Percentiles rank a stretch among this genome's conserved stretches.
phyloP scores from a whole-genome alignment of 1,284 basidiomycete species.

The Puccinia novopanici region DNA sequence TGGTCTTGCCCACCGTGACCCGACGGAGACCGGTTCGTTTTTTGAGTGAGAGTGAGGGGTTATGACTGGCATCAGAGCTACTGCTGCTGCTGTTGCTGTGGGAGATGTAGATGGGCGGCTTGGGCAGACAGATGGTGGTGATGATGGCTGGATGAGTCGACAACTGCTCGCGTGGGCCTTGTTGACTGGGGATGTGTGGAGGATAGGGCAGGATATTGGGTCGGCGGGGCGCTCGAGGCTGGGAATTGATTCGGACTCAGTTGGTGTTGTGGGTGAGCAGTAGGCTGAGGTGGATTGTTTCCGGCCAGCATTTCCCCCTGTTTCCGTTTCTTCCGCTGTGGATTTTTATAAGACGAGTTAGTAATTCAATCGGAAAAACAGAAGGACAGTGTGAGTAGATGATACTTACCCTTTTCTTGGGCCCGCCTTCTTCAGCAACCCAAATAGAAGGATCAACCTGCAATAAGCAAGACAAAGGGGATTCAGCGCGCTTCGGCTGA shows the following conservation, averaged over 20 bases:
- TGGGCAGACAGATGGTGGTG: background rate
- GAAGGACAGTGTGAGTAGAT: background rate
- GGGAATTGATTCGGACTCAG: background rate
- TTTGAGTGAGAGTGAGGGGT: background rate
- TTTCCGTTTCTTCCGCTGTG: slow-evolving; percentile 46
- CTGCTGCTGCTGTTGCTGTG: slow-evolving; percentile 7
- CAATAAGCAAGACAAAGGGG: background rate
- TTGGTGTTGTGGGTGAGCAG: slow-evolving; percentile 1
- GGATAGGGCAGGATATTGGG: background rate
- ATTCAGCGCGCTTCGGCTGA: background rate
- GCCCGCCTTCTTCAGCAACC: slow-evolving; percentile 48
- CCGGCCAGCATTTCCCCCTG: slow-evolving; percentile 33
- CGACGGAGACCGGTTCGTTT: slow-evolving; percentile 32
- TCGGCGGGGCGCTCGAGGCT: background rate
- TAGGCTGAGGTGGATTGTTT: background rate
- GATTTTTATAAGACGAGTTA: slow-evolving; percentile 1
- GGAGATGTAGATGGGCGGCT: slow-evolving; percentile 4
- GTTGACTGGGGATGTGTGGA: background rate
- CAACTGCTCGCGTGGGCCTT: background rate
- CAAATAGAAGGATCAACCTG: slow-evolving; percentile 45
- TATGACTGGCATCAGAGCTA: slow-evolving; percentile 8
- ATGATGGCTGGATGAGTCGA: background rate
- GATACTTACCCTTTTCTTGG: slow-evolving; percentile 39
- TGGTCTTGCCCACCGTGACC: slow-evolving; percentile 26
- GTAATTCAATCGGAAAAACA: background rate